Evolutionary conservation across 768 basidiomycete species (phyloP).

Genomic region (Calocera viscosa): DNA sequence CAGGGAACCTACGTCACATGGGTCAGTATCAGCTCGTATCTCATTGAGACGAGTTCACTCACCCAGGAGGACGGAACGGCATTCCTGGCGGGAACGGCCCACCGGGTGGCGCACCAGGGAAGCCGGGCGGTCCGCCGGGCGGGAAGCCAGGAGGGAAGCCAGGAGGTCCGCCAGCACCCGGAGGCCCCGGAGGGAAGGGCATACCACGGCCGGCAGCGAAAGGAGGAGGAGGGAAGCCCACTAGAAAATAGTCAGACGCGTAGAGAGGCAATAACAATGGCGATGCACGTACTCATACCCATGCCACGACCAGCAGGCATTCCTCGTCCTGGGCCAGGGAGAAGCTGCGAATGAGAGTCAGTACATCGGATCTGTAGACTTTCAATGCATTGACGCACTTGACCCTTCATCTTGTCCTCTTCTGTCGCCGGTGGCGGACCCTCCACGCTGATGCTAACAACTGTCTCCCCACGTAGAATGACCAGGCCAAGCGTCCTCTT

Average conservation of each 20-base stretch:
- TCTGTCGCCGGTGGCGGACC: conserved; percentile 86
- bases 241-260: no score
- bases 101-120: conserved; percentile 43
- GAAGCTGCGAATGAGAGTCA: conserved; percentile 40
- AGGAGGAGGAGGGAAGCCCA: not conserved
- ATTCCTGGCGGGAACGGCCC: conserved; percentile 55
- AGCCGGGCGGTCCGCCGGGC: conserved; percentile 22
- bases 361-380: not conserved
- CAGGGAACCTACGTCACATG: not conserved
- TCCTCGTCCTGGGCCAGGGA: conserved; percentile 83
- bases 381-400: conserved; percentile 33
- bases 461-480: conserved; percentile 89
- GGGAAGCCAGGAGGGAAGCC: conserved; percentile 28
- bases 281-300: conserved; percentile 37
- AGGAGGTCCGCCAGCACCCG: conserved; percentile 20
- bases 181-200: conserved; percentile 29
- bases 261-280: not conserved
- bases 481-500: conserved; percentile 94
- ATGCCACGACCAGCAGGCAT: conserved; percentile 95
- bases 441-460: conserved; percentile 89
- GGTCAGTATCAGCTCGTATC: not conserved
- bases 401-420: conserved; percentile 71
- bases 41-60: not conserved
- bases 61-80: conserved; percentile 68
- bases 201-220: conserved; percentile 19